These are phyloP conservation scores for Phytophthora brassicae DNA, from an alignment of 352 stramenopile species.

Conservation along the genomic window DNA sequence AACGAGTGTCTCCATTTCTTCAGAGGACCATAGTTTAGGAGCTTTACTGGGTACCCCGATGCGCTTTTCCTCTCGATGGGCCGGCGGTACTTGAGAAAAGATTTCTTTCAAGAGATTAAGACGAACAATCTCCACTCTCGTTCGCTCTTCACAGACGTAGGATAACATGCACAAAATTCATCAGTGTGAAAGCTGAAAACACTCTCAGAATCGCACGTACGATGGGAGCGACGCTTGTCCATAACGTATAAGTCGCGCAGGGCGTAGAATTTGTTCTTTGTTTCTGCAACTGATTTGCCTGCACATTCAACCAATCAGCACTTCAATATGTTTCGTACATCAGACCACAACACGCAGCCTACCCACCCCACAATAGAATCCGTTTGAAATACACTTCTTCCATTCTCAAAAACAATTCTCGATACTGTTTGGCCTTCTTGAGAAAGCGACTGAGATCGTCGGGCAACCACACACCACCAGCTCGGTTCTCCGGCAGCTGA, in stretches of 20 bases:
- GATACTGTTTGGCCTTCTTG: constrained; percentile 64
- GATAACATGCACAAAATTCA: background rate
- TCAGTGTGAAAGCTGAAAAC: background rate
- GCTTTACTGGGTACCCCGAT: constrained; percentile 29
- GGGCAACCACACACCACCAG: constrained; percentile 63
- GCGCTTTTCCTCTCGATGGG: constrained; percentile 25
- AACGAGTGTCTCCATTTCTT: constrained; percentile 58
- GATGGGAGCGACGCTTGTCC: constrained; percentile 31
- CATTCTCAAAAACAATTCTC: constrained; percentile 35
- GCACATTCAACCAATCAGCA: background rate
- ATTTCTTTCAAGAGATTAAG: constrained; percentile 46
- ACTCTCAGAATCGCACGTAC: constrained; percentile 15
- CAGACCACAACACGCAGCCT: background rate
- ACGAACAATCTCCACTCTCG: constrained; percentile 29
- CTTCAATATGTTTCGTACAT: background rate
- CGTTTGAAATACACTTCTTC: constrained; percentile 65
- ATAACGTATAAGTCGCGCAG: constrained; percentile 66
- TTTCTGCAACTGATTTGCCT: constrained; percentile 66
- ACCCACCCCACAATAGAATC: constrained; percentile 63
- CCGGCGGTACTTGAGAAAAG: constrained; percentile 50
- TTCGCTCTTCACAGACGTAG: constrained; percentile 20
- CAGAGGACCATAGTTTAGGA: constrained; percentile 54
- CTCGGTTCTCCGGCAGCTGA: constrained; percentile 56
- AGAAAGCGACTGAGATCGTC: constrained; percentile 66
- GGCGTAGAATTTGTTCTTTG: constrained; percentile 73